A percentile compares a stretch with the other conserved stretches of the same genome.
Evolutionary conservation across 2,329 filamentous ascomycete species (phyloP).

Genomic region (Ophiognomonia clavigignenti-juglandacearum): DNA sequence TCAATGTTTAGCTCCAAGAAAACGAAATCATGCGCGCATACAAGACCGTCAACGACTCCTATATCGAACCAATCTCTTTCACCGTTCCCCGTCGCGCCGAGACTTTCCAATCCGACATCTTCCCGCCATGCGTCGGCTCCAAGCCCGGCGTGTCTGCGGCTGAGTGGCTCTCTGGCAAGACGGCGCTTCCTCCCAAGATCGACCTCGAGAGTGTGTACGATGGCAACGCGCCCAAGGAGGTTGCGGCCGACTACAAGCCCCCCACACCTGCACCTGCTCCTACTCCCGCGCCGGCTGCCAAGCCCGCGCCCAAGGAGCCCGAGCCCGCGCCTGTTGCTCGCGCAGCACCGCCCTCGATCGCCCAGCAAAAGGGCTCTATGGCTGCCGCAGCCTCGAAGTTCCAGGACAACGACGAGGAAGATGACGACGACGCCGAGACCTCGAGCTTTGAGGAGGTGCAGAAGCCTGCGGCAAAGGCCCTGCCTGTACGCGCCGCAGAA

Average conservation of each 20-base stretch:
- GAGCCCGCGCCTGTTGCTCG: constrained; percentile 47
- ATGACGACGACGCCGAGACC: constrained; percentile 52
- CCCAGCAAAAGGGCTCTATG: constrained; percentile 84
- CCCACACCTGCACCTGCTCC: constrained; percentile 39
- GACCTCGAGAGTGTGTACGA: constrained; percentile 91
- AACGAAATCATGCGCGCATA: constrained; percentile 94
- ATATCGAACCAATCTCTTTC: constrained; percentile 96
- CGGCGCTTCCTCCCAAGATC: constrained; percentile 81
- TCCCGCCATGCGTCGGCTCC: constrained; percentile 74
- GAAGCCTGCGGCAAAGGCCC: constrained; percentile 63
- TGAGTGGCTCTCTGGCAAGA: constrained; percentile 87
- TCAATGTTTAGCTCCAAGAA: constrained; percentile 64
- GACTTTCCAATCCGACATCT: constrained; percentile 96
- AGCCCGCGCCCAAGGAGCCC: constrained; percentile 49
- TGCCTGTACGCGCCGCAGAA: constrained; percentile 31
- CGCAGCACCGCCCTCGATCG: constrained; percentile 62
- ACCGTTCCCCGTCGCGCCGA: constrained; percentile 91
- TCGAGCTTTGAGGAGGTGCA: constrained; percentile 85
- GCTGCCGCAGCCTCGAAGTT: constrained; percentile 81
- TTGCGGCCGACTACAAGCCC: constrained; percentile 65
- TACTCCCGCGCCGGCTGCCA: constrained; percentile 37
- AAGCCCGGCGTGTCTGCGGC: constrained; percentile 74
- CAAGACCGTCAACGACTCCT: constrained; percentile 93
- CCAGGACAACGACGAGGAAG: constrained; percentile 63
- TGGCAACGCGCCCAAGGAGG: constrained; percentile 72